Percentiles rank a stretch among this genome's conserved stretches.
Conservation (phyloP, 140 eudicot genomes). For the Stevia rebaudiana region DNA sequence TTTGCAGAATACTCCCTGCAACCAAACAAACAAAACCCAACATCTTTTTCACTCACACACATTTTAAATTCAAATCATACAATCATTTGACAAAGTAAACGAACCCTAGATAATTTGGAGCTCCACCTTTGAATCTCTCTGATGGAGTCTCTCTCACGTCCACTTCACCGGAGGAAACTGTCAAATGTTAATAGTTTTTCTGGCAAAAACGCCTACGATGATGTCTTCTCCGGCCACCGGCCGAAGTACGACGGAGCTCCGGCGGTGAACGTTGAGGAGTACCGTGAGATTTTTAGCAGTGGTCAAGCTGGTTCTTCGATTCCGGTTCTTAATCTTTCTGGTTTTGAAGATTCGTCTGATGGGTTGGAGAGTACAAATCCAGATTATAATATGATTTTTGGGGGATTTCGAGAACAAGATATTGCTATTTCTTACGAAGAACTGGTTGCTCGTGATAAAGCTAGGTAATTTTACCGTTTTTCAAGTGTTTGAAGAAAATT, state of each 20-base stretch:
- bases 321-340: conserved; percentile 71
- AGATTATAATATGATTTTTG: conserved; percentile 62
- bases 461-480: conserved; percentile 26
- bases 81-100: neutral
- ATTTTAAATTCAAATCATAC: neutral
- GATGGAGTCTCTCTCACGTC: conserved; percentile 62
- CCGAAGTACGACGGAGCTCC: conserved; percentile 31
- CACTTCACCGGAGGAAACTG: conserved; percentile 47
- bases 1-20: conserved; percentile 4
- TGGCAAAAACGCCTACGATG: conserved; percentile 61
- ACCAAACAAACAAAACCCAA: conserved; percentile 2
- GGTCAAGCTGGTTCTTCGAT: conserved; percentile 45
- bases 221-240: conserved; percentile 43
- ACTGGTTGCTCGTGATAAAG: conserved; percentile 32
- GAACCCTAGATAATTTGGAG: neutral
- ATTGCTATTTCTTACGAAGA: conserved; percentile 41
- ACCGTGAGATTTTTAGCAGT: conserved; percentile 53
- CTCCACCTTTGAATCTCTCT: neutral
- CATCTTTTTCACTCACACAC: neutral
- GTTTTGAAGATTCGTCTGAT: conserved; percentile 26
- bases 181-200: conserved; percentile 35
- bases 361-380: conserved; percentile 34
- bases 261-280: conserved; percentile 38
- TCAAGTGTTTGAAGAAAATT: neutral
- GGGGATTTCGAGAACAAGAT: conserved; percentile 45